Base-by-base conservation (phyloP, 1,284 basidiomycete genomes). In the Inonotus obliquus region DNA sequence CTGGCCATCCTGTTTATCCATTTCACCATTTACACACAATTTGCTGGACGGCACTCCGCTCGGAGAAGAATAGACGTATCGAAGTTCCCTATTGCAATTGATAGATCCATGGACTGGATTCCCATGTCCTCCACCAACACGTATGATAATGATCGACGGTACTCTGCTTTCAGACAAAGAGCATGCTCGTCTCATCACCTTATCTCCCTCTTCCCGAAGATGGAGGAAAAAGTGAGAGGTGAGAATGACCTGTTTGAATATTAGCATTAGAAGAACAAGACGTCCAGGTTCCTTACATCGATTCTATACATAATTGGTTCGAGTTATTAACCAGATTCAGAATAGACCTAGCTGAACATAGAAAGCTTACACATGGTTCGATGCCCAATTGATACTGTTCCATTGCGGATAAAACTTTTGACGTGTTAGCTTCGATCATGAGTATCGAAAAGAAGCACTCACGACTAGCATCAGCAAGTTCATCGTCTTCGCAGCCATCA, bases 341-440 rank as follows among this genome's bases (percentile, higher is more conserved):
- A 44, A 21, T 21, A 7, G 11, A 21, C 17, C n/a, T 13, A 41
- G 11, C 1, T 38, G 25, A 37, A 5, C 32, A 54, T 41, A 4
- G n/a, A 44, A 10, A 41, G n/a, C 56, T n/a, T 57, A 57, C 56
- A 57, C 56, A 48, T 57, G 56, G 23, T 57, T 57, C 25, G 56
- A 47, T n/a, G 45, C 45, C 56, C 56, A 57, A 23, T 57, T 57
- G 25, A 48, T 48, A 27, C 56, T 57, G 19, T 57, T 57, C 56
- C 56, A 57, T 2, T 25, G 41, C 7, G 56, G 56, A 47, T 57
- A 45, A 57, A 57, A 57, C 56, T 57, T n/a, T 41, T 11, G 27
- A 9, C 21, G 25, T 19, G 17, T 47, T 9, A 21, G 41, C 13
- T 32, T 19, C 19, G 25, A 9, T 19, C 14, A 5, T 23, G 7